Evolutionary conservation across 2,329 filamentous ascomycete species (phyloP).

Genomic region (Xylaria polymorpha): DNA sequence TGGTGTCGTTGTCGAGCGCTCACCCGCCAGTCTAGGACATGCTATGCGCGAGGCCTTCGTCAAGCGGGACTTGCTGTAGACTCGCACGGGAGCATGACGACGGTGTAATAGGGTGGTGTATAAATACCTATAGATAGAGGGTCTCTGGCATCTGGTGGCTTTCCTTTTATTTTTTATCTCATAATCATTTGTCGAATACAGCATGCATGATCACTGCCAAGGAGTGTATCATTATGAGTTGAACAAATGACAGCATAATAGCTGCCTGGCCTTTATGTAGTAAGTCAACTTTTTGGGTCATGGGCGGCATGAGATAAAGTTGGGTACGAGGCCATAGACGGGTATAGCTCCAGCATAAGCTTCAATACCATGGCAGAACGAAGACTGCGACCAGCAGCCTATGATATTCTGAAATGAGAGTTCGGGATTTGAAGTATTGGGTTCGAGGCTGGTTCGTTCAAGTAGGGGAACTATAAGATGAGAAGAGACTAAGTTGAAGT

Average conservation of each 20-base stretch:
- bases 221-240: conserved; percentile 15
- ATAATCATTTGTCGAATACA: conserved; percentile 35
- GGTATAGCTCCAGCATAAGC: neutral
- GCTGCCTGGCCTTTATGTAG: neutral
- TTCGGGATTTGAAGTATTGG: too few relatives aligned
- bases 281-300: neutral
- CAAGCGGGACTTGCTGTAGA: conserved; percentile 91
- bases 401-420: neutral
- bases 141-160: conserved; percentile 38
- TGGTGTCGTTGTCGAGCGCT: conserved; percentile 95
- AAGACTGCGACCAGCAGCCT: neutral
- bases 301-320: neutral
- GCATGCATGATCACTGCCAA: conserved; percentile 29
- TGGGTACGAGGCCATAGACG: neutral
- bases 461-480: too few relatives aligned
- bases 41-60: conserved; percentile 95
- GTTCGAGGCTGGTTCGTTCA: too few relatives aligned
- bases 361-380: neutral
- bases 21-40: conserved; percentile 91
- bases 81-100: conserved; percentile 1
- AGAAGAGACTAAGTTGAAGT: neutral
- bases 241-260: neutral
- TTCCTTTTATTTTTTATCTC: conserved; percentile 24
- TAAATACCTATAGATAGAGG: conserved; percentile 43
- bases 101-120: conserved; percentile 36